A percentile compares a stretch with the other conserved stretches of the same genome.
Conservation (phyloP, 2,329 filamentous ascomycete genomes). For the Akanthomyces muscarius region DNA sequence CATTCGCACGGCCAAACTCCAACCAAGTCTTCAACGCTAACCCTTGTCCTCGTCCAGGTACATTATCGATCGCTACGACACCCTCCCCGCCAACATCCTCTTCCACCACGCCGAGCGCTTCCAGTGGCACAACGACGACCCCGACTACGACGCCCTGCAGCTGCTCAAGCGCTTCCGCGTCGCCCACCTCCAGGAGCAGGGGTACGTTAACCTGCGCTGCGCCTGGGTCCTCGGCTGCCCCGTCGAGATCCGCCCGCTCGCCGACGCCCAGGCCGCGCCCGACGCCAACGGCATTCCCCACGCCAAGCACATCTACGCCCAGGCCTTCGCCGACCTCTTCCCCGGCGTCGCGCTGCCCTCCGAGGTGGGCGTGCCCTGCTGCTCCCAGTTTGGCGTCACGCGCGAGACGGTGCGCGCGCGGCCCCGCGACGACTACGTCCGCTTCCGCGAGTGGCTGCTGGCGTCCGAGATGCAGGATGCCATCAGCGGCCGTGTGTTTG, state of each 20-base stretch:
- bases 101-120: constrained; percentile 48
- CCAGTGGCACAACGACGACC: constrained; percentile 52
- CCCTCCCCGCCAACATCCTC: constrained; percentile 40
- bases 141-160: constrained; percentile 50
- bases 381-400: constrained; percentile 62
- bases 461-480: constrained; percentile 50
- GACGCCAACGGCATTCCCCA: constrained; percentile 32
- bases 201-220: constrained; percentile 60
- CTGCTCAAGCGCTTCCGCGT: constrained; percentile 46
- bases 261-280: constrained; percentile 30
- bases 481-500: constrained; percentile 56
- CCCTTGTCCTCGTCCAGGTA: constrained; percentile 28
- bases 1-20: neutral
- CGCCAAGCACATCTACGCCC: constrained; percentile 40
- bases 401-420: constrained; percentile 46
- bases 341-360: constrained; percentile 42
- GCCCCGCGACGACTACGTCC: constrained; percentile 50
- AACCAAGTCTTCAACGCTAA: neutral
- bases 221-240: constrained; percentile 55
- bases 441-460: constrained; percentile 57
- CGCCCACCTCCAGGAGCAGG: constrained; percentile 47
- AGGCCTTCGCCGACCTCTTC: constrained; percentile 40
- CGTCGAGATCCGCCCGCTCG: constrained; percentile 40
- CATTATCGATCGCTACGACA: constrained; percentile 47
- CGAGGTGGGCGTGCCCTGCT: constrained; percentile 55